Conservation (phyloP, 2,329 filamentous ascomycete species). For the Phialocephala subalpina region DNA sequence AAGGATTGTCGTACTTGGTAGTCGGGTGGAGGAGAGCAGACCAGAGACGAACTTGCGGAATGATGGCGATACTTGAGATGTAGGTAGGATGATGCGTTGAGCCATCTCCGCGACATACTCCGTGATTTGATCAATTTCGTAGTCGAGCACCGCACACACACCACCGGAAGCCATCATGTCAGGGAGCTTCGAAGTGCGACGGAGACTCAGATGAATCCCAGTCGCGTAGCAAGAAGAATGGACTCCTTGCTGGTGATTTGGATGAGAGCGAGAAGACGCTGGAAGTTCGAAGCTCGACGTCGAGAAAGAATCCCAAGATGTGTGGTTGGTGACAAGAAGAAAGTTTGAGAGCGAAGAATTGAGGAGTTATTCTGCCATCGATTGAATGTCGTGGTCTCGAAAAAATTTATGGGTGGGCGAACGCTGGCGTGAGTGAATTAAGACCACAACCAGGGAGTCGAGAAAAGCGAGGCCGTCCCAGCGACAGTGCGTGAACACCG, state of each 20-base stretch:
- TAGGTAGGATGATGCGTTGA: slow-evolving; percentile 71
- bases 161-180: slow-evolving; percentile 57
- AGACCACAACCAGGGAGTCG: neutral
- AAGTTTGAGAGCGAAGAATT: slow-evolving; percentile 33
- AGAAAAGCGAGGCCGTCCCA: slow-evolving; percentile 23
- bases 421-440: slow-evolving; percentile 11
- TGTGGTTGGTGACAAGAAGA: slow-evolving; percentile 22
- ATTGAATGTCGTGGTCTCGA: slow-evolving; percentile 25
- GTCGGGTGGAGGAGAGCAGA: slow-evolving; percentile 74
- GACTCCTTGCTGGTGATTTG: slow-evolving; percentile 34
- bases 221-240: slow-evolving; percentile 39
- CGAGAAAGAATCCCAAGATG: slow-evolving; percentile 25
- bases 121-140: slow-evolving; percentile 81
- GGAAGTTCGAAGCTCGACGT: slow-evolving; percentile 27
- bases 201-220: slow-evolving; percentile 41
- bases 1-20: slow-evolving; percentile 76
- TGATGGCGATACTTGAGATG: slow-evolving; percentile 63
- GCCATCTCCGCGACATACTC: slow-evolving; percentile 79
- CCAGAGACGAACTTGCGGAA: slow-evolving; percentile 80
- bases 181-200: slow-evolving; percentile 37
- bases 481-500: slow-evolving; percentile 36
- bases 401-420: neutral
- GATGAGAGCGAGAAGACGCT: slow-evolving; percentile 27
- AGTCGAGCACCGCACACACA: slow-evolving; percentile 77
- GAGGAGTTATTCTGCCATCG: slow-evolving; percentile 42